A percentile compares a stretch with the other conserved stretches of the same genome.
Conservation (phyloP, 192 early-diverging fungal genomes). For the Spinellus fusiger region DNA sequence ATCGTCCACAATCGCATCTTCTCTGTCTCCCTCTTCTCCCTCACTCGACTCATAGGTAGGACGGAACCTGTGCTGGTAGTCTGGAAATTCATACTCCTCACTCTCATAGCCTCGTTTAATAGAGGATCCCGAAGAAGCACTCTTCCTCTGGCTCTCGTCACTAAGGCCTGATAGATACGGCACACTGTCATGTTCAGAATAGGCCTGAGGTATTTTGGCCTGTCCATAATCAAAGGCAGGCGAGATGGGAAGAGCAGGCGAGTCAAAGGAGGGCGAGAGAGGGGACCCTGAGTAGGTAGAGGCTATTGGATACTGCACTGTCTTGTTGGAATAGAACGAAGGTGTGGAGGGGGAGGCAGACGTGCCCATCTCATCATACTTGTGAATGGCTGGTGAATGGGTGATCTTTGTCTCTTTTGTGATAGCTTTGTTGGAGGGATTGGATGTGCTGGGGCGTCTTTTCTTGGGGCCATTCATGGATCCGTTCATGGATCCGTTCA, state of each 20-base stretch:
- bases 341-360: neutral
- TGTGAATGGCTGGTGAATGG: neutral
- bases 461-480: neutral
- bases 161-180: neutral
- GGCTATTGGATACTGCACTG: neutral
- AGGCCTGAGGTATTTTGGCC: neutral
- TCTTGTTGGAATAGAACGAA: neutral
- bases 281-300: neutral
- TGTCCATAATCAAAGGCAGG: neutral
- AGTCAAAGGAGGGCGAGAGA: neutral
- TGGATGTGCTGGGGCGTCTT: neutral
- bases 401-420: neutral
- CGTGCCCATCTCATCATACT: neutral
- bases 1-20: constrained; percentile 11
- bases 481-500: neutral
- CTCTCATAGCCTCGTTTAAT: neutral
- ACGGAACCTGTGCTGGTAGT: neutral
- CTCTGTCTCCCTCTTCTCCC: neutral
- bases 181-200: neutral
- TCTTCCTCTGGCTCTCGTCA: neutral
- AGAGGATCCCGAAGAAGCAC: neutral
- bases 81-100: neutral
- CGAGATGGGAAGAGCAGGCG: neutral
- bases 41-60: neutral
- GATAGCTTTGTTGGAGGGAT: neutral